Base-by-base conservation (phyloP, 257 asterid species). In the Scutellaria galericulata region DNA sequence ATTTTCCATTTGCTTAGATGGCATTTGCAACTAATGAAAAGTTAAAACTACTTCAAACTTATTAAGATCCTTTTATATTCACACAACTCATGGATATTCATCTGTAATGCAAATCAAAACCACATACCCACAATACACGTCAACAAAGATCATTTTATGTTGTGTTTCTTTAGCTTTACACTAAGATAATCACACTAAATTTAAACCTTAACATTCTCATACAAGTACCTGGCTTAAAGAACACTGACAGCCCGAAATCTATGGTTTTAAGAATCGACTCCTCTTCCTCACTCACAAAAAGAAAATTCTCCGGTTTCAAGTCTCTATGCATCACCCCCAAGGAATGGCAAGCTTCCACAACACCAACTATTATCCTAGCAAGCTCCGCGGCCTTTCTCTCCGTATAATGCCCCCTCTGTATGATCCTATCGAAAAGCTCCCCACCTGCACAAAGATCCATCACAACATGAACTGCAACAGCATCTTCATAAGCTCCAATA, bases 401-500 rank as follows among this genome's bases (percentile, higher is more conserved):
- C 0, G 88, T 75, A 51, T 80, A 83, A 72, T 83, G 88, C 7
- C 88, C 88, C 63, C 81, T 81, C 83, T 83, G 82, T 46, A 78
- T 75, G 14, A 83, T 83, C 80, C 88, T 75, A 72, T 83, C 88
- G 0, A 83, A 83, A 31, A 83, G 88, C 84, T 83, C 88, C 3
- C 88, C 85, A 12, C 88, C 88, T 2, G 83, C 68, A 72, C 87
- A 83, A 22, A 83, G 81, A 68, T 83, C 87, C 87, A 83, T 83
- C 63, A 78, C 79, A 52, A 83, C 83, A 46, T 83, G 85, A 72
- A 83, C 85, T 4, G 85, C 81, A 42, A 78, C 80, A 7, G 77
- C 80, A 78, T 80, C 88, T 76, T 83, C 88, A 9, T 80, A 83
- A 10, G 88, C 85, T 22, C 78, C 85, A 48, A 80, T 80, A 42